Evolutionary conservation across 805 yeast species (phyloP).

Genomic region (Cyberlindnera amylophila): DNA sequence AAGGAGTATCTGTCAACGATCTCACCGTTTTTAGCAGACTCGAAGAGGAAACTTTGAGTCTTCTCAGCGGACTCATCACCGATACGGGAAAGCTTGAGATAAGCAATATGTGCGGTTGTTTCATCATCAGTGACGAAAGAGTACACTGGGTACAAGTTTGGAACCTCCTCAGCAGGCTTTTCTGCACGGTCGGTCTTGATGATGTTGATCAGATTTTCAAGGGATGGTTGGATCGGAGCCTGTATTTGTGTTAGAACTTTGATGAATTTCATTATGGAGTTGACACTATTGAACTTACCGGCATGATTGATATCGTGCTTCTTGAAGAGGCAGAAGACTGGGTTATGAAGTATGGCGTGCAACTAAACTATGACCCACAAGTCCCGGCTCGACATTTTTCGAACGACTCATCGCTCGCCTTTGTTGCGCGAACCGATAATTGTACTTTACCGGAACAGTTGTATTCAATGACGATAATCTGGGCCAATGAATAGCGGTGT

Average conservation of each 20-base stretch:
- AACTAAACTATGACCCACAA: too few relatives aligned
- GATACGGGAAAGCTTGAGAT: slow-evolving; percentile 64
- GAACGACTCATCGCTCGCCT: too few relatives aligned
- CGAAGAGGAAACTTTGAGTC: slow-evolving; percentile 75
- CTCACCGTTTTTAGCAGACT: slow-evolving; percentile 87
- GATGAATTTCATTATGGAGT: too few relatives aligned
- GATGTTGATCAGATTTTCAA: slow-evolving; percentile 41
- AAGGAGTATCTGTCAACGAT: slow-evolving; percentile 87
- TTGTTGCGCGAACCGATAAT: too few relatives aligned
- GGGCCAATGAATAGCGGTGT: too few relatives aligned
- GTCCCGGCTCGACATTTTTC: too few relatives aligned
- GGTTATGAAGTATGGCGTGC: too few relatives aligned
- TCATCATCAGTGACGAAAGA: slow-evolving; percentile 71
- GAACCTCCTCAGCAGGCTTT: slow-evolving; percentile 29
- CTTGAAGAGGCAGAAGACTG: too few relatives aligned
- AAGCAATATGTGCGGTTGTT: slow-evolving; percentile 87
- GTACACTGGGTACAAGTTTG: slow-evolving; percentile 80
- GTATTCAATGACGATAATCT: too few relatives aligned
- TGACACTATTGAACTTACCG: slow-evolving; percentile 1
- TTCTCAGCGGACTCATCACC: slow-evolving; percentile 51
- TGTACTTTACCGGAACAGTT: too few relatives aligned
- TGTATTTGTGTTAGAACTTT: neutral
- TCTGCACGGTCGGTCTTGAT: slow-evolving; percentile 34
- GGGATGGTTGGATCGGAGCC: slow-evolving; percentile 45
- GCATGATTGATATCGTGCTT: slow-evolving; percentile 1